These are phyloP conservation scores for Alloascoidea hylecoeti DNA, from an alignment of 805 yeast species.

Conservation along the genomic window DNA sequence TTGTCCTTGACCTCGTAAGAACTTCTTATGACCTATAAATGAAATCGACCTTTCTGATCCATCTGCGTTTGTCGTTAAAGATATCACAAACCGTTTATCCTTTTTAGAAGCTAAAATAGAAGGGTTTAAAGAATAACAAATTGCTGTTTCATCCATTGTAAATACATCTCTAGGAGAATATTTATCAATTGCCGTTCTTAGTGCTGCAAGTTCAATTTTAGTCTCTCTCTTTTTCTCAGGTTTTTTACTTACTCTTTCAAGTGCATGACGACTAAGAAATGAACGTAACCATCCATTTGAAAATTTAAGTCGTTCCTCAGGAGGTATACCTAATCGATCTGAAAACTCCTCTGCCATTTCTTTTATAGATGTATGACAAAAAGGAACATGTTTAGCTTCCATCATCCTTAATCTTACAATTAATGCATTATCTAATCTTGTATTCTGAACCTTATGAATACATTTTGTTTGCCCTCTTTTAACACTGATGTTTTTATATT, in stretches of 20 bases:
- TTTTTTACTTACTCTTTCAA: too few relatives aligned
- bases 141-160: constrained; percentile 1
- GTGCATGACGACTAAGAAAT: not conserved
- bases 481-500: not conserved
- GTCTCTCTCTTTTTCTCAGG: not conserved
- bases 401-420: not conserved
- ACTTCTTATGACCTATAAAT: not conserved
- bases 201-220: not conserved
- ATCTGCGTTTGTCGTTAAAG: not conserved
- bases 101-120: not conserved
- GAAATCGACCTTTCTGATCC: not conserved
- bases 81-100: not conserved
- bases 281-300: not conserved
- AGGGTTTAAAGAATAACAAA: not conserved
- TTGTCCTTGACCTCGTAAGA: not conserved
- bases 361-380: not conserved
- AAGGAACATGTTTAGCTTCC: not conserved
- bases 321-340: not conserved
- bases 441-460: not conserved
- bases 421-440: not conserved
- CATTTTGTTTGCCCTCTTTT: not conserved
- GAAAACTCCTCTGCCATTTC: not conserved
- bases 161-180: not conserved
- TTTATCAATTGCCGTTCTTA: not conserved
- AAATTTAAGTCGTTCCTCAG: not conserved